phyloP scores from a whole-genome alignment of 495 filamentous ascomycete genomes.

The Penicillium maclennaniae region DNA sequence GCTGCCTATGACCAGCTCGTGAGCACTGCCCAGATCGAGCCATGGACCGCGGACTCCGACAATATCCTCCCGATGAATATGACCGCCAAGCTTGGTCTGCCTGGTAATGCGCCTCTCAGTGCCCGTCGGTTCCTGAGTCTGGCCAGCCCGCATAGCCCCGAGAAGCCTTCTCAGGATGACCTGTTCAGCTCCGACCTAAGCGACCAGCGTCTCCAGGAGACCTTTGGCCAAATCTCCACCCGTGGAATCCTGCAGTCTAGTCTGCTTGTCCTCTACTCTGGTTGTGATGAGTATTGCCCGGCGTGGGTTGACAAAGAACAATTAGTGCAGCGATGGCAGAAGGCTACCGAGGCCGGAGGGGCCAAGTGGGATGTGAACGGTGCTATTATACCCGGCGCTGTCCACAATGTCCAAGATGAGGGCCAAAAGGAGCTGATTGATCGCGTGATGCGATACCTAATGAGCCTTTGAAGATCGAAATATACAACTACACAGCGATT shows the following conservation, averaged over 20 bases:
- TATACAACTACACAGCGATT: neutral
- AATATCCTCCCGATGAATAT: slow-evolving; percentile 55
- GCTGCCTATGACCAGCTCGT: slow-evolving; percentile 51
- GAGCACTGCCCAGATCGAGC: slow-evolving; percentile 41
- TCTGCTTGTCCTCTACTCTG: slow-evolving; percentile 60
- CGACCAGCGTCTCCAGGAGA: slow-evolving; percentile 52
- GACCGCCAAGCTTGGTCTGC: slow-evolving; percentile 44
- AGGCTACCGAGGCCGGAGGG: slow-evolving; percentile 52
- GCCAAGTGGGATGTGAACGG: slow-evolving; percentile 50
- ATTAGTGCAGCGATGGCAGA: slow-evolving; percentile 62
- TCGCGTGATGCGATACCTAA: slow-evolving; percentile 56
- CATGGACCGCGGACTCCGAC: slow-evolving; percentile 43
- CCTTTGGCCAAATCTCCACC: slow-evolving; percentile 61
- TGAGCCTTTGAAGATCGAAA: slow-evolving; percentile 29
- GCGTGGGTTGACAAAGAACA: slow-evolving; percentile 56
- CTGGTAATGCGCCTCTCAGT: slow-evolving; percentile 52
- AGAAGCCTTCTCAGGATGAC: slow-evolving; percentile 71
- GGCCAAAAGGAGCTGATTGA: slow-evolving; percentile 48
- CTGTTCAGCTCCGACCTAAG: slow-evolving; percentile 78
- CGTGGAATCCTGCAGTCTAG: slow-evolving; percentile 50
- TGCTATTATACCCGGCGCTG: slow-evolving; percentile 57
- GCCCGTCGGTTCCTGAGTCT: slow-evolving; percentile 62
- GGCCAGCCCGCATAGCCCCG: slow-evolving; percentile 48
- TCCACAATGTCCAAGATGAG: slow-evolving; percentile 55
- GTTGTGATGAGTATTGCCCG: slow-evolving; percentile 68